These are phyloP conservation scores for Kodamaea kaohsiungensis DNA, from an alignment of 805 yeast genomes.

Conservation along the genomic window DNA sequence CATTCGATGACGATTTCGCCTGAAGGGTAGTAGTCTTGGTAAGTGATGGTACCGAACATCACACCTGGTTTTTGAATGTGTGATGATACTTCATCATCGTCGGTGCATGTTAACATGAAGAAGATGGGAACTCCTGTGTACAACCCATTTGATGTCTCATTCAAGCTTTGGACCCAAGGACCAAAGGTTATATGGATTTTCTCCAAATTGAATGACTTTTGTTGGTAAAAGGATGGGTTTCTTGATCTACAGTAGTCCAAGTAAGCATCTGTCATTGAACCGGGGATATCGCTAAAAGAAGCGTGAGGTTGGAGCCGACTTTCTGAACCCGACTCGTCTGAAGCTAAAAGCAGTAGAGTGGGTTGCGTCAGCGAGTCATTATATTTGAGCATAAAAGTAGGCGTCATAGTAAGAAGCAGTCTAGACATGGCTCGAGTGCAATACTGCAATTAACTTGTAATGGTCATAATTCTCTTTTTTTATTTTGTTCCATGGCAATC, in stretches of 20 bases:
- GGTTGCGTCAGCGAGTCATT: neutral
- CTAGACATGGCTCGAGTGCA: conserved; percentile 2
- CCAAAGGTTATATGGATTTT: conserved; percentile 10
- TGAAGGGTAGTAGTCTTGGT: conserved; percentile 12
- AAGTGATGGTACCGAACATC: conserved; percentile 10
- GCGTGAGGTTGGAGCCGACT: neutral
- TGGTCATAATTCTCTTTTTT: neutral
- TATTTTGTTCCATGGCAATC: neutral
- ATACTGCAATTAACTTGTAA: neutral
- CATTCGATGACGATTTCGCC: conserved; percentile 13
- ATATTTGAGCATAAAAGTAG: neutral
- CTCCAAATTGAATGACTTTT: conserved; percentile 6
- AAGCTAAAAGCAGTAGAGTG: neutral
- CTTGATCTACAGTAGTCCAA: neutral
- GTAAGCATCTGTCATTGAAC: neutral
- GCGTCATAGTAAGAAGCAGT: neutral
- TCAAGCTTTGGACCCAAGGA: conserved; percentile 11
- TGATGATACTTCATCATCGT: neutral
- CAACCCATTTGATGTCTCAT: conserved; percentile 4
- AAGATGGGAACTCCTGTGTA: conserved; percentile 9
- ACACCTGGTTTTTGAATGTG: conserved; percentile 6
- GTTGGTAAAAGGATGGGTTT: conserved; percentile 8
- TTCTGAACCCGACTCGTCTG: neutral
- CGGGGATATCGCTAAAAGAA: neutral
- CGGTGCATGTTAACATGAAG: conserved; percentile 6